Evolutionary conservation across 345 rosid species (phyloP).

Genomic region (Linum trigynum): DNA sequence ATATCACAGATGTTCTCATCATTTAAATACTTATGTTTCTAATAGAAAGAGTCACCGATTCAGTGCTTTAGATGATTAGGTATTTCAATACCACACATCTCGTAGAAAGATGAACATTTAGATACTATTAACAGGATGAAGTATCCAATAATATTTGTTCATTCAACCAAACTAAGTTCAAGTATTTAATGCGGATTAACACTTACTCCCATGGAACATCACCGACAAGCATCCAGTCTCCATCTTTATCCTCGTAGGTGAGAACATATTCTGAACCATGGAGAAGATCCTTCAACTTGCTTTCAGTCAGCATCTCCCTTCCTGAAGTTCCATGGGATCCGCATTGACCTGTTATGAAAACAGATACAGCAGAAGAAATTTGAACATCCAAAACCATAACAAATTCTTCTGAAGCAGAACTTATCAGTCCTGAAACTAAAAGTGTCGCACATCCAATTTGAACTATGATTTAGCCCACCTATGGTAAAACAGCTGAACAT

Average conservation of each 20-base stretch:
- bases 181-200: not conserved
- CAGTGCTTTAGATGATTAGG: not conserved
- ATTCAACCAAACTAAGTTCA: not conserved
- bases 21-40: not conserved
- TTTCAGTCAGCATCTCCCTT: conserved; percentile 24
- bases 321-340: conserved; percentile 25
- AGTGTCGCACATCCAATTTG: not conserved
- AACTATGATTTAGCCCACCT: conserved; percentile 14
- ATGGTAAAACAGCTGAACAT: conserved; percentile 31
- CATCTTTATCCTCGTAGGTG: conserved; percentile 27
- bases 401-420: conserved; percentile 3
- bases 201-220: conserved; percentile 35
- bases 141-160: not conserved
- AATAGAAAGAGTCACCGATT: not conserved
- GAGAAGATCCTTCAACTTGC: conserved; percentile 28
- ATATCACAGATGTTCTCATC: not conserved
- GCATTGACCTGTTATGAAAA: conserved; percentile 23
- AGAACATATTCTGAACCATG: conserved; percentile 30
- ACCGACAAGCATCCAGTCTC: conserved; percentile 33
- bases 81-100: not conserved
- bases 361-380: conserved; percentile 17
- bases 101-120: not conserved
- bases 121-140: not conserved
- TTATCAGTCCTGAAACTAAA: not conserved
- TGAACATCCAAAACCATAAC: conserved; percentile 1